These are phyloP conservation scores for Blastobotrys apis DNA, from an alignment of 1,139 yeast species.

Conservation along the genomic window DNA sequence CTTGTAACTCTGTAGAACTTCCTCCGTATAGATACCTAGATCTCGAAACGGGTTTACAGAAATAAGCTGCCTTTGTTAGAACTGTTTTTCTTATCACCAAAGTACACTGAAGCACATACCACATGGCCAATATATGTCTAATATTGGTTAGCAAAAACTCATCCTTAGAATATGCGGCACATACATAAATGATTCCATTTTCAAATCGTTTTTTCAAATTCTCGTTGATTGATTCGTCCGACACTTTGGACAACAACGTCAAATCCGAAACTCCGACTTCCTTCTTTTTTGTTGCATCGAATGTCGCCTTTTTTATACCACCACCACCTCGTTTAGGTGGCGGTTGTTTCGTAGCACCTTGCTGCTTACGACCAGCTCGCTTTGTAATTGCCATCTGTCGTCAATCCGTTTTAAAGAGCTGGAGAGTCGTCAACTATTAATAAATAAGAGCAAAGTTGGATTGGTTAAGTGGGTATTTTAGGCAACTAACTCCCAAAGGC, in stretches of 20 bases:
- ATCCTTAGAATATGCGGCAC: conserved; percentile 34
- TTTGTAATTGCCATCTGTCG: conserved; percentile 67
- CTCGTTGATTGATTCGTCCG: conserved; percentile 90
- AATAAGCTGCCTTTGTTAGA: conserved; percentile 45
- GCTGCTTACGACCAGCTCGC: conserved; percentile 65
- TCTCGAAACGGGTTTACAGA: conserved; percentile 97
- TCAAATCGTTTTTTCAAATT: conserved; percentile 84
- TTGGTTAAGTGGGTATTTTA: background rate
- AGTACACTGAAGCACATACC: conserved; percentile 18
- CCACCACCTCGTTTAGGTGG: conserved; percentile 48
- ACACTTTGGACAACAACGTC: conserved; percentile 79
- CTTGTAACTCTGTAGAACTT: conserved; percentile 67
- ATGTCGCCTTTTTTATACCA: conserved; percentile 81
- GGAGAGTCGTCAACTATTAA: too few species aligned
- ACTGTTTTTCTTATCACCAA: background rate
- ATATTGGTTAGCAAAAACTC: conserved; percentile 15
- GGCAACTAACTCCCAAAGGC: too few species aligned
- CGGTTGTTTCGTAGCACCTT: conserved; percentile 45
- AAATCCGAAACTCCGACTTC: conserved; percentile 97
- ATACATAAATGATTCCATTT: conserved; percentile 85
- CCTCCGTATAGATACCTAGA: conserved; percentile 87
- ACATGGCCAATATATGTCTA: conserved; percentile 40
- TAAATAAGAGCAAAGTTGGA: background rate
- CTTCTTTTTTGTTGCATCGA: conserved; percentile 82
- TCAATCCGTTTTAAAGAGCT: too few species aligned